phyloP scores from a whole-genome alignment of 1,284 basidiomycete genomes.

The Heliocybe sulcata region DNA sequence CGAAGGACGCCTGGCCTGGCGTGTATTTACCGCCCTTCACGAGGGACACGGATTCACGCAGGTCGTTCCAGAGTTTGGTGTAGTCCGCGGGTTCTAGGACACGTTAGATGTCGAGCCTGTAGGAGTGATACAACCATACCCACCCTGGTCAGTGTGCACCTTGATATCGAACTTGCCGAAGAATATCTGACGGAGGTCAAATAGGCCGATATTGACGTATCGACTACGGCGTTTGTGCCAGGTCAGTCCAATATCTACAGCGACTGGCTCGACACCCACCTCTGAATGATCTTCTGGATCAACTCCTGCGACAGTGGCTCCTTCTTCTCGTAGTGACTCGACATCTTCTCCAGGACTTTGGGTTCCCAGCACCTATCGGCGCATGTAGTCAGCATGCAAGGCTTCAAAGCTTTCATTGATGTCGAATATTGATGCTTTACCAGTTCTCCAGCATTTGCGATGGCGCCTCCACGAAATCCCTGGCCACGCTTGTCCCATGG shows the following conservation, averaged over 20 bases:
- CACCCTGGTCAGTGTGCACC: constrained; percentile 66
- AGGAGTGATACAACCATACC: constrained; percentile 6
- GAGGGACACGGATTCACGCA: constrained; percentile 61
- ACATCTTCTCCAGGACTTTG: constrained; percentile 67
- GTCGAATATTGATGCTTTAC: constrained; percentile 34
- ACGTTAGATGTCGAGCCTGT: constrained; percentile 1
- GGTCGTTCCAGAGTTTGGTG: constrained; percentile 66
- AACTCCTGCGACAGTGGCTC: constrained; percentile 67
- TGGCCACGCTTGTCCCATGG: constrained; percentile 73
- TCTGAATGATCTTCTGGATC: constrained; percentile 74
- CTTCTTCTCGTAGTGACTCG: constrained; percentile 70
- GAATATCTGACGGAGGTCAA: constrained; percentile 77
- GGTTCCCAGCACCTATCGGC: constrained; percentile 69
- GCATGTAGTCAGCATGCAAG: background rate
- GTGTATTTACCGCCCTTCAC: constrained; percentile 54
- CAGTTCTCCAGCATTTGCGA: constrained; percentile 91
- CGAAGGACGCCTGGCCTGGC: constrained; percentile 67
- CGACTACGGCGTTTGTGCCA: constrained; percentile 35
- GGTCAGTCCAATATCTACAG: background rate
- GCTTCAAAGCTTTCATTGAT: no score
- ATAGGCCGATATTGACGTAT: constrained; percentile 74
- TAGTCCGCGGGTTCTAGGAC: constrained; percentile 56
- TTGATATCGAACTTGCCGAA: constrained; percentile 76
- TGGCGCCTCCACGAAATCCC: constrained; percentile 85
- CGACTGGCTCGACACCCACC: constrained; percentile 29